Conservation (phyloP, 2,329 filamentous ascomycete genomes). For the Cryphonectria radicalis region DNA sequence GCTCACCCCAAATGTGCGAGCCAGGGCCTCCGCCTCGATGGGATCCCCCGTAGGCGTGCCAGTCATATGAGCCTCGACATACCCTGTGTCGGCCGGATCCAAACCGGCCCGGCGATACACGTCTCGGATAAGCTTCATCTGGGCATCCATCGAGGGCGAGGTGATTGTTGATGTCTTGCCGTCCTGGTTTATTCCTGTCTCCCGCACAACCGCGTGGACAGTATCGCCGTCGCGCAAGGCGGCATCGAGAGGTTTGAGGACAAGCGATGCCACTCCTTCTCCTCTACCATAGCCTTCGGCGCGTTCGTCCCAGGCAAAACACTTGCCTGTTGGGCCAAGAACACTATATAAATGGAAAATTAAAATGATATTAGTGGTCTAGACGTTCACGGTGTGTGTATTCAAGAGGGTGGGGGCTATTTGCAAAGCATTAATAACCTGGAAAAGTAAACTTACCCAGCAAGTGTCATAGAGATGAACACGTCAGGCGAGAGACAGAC, state of each 20-base stretch:
- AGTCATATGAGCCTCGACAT: slow-evolving; percentile 47
- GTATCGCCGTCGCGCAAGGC: slow-evolving; percentile 47
- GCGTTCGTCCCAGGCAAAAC: slow-evolving; percentile 40
- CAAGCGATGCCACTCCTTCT: slow-evolving; percentile 51
- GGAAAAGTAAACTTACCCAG: too few species aligned
- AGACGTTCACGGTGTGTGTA: too few species aligned
- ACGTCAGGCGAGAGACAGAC: slow-evolving; percentile 21
- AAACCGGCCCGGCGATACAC: slow-evolving; percentile 40
- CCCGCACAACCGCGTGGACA: slow-evolving; percentile 45
- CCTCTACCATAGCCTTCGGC: slow-evolving; percentile 54
- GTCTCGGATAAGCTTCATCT: slow-evolving; percentile 40
- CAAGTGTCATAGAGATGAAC: slow-evolving; percentile 23
- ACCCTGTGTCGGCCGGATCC: slow-evolving; percentile 37
- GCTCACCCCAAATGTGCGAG: slow-evolving; percentile 35
- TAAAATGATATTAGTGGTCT: too few species aligned
- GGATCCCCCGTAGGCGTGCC: slow-evolving; percentile 48
- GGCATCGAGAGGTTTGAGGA: slow-evolving; percentile 54
- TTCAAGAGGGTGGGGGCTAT: too few species aligned
- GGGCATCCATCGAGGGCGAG: slow-evolving; percentile 40
- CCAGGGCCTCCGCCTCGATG: slow-evolving; percentile 45
- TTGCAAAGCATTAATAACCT: too few species aligned
- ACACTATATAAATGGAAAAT: neutral
- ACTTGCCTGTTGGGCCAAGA: slow-evolving; percentile 18
- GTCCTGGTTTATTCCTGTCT: slow-evolving; percentile 47
- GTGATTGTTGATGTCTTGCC: slow-evolving; percentile 48